These are phyloP conservation scores for Rutstroemia sp. DNA, from an alignment of 2,329 filamentous ascomycete genomes.

Conservation along the genomic window DNA sequence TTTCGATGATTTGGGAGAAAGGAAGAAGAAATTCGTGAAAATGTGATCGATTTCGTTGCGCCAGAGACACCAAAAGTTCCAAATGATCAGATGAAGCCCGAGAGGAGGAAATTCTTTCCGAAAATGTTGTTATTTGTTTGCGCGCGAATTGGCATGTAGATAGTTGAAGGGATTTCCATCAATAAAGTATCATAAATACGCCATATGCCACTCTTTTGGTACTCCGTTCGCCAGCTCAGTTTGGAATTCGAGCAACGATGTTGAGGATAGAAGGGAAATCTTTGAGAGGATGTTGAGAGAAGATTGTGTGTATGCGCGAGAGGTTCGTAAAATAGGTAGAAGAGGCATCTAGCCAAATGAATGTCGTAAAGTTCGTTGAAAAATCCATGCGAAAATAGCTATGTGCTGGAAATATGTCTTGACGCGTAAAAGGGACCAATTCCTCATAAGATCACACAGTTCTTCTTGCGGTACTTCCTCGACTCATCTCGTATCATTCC, in stretches of 20 bases:
- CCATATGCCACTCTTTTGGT: constrained; percentile 29
- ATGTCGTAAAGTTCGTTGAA: constrained; percentile 21
- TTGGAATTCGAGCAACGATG: constrained; percentile 23
- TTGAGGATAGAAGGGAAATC: constrained; percentile 17
- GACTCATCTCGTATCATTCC: constrained; percentile 20
- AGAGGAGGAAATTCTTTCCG: constrained; percentile 5
- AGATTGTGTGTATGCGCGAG: not conserved
- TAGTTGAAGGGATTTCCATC: not conserved
- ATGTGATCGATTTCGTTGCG: constrained; percentile 2
- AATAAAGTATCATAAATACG: constrained; percentile 18
- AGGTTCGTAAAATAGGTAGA: constrained; percentile 6
- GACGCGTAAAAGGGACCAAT: constrained; percentile 3
- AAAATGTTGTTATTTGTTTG: not conserved
- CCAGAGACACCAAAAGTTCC: constrained; percentile 8
- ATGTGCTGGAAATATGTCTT: constrained; percentile 6
- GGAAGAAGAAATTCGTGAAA: not conserved
- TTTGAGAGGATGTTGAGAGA: constrained; percentile 7
- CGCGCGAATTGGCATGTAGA: not conserved
- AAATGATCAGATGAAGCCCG: not conserved
- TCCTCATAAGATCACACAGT: constrained; percentile 31
- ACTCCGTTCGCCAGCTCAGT: constrained; percentile 29
- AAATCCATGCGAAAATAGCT: constrained; percentile 11
- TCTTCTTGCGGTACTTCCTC: constrained; percentile 24
- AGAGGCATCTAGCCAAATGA: constrained; percentile 14
- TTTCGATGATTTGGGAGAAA: not conserved